These are phyloP conservation scores for Picea glauca DNA, from an alignment of 75 land plant genomes.

Conservation along the genomic window DNA sequence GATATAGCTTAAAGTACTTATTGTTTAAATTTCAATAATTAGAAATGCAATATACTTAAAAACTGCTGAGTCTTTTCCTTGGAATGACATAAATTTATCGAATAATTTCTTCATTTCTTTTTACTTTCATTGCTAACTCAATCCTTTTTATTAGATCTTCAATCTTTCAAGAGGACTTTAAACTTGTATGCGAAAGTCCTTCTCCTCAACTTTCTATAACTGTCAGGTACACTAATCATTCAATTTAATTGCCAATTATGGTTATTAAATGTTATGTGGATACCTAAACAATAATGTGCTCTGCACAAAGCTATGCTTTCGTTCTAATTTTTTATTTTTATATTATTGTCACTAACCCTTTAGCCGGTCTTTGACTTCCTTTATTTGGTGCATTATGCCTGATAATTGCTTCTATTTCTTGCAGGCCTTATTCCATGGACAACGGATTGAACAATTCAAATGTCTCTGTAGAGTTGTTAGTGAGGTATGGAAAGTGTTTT, in stretches of 20 bases:
- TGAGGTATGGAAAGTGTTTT: constrained; percentile 40
- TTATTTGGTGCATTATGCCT: neutral
- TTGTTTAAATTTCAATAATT: neutral
- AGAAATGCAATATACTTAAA: neutral
- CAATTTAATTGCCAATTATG: neutral
- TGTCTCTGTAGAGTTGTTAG: constrained; percentile 61
- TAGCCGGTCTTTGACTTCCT: neutral
- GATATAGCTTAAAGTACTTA: neutral
- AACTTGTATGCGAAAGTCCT: constrained; percentile 59
- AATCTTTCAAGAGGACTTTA: constrained; percentile 88
- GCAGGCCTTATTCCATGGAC: constrained; percentile 77
- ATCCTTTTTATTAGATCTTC: constrained; percentile 46
- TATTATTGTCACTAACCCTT: neutral
- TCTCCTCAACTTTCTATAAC: constrained; percentile 50
- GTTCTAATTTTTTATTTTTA: neutral
- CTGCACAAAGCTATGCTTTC: neutral
- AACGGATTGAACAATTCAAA: constrained; percentile 37
- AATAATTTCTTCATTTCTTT: neutral
- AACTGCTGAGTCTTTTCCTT: neutral
- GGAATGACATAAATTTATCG: neutral
- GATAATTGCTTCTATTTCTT: constrained; percentile 4
- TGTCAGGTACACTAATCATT: constrained; percentile 46
- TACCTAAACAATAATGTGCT: neutral
- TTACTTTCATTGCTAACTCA: neutral
- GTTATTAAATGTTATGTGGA: neutral